Conservation (phyloP, 1,284 basidiomycete genomes). For the Peniophora sp. region DNA sequence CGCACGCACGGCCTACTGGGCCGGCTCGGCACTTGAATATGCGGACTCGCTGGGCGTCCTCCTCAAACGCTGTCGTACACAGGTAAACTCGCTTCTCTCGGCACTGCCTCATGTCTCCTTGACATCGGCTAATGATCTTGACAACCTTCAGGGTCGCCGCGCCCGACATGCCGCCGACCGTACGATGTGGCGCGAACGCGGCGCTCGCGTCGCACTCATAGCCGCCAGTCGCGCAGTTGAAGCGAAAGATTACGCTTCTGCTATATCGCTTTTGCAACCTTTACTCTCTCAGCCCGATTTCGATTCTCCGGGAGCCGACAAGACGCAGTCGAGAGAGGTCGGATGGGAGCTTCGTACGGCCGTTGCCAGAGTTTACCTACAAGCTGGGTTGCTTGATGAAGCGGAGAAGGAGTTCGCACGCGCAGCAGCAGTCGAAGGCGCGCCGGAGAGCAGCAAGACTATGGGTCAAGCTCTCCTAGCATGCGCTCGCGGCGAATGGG, state of each 20-base stretch:
- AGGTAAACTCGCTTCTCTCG: too few relatives aligned
- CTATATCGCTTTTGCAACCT: constrained; percentile 53
- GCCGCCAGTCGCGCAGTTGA: constrained; percentile 69
- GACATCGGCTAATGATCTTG: too few relatives aligned
- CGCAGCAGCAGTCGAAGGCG: constrained; percentile 38
- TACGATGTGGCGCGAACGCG: constrained; percentile 75
- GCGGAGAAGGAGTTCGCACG: constrained; percentile 47
- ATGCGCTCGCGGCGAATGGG: constrained; percentile 65
- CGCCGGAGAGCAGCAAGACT: constrained; percentile 32
- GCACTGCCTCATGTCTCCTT: too few relatives aligned
- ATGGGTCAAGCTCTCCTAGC: constrained; percentile 60
- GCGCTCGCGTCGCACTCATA: constrained; percentile 59
- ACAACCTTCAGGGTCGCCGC: background rate
- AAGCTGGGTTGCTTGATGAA: constrained; percentile 52
- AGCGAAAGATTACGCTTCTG: constrained; percentile 51
- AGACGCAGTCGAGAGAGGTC: too few relatives aligned
- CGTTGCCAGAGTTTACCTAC: constrained; percentile 65
- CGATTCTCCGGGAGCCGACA: constrained; percentile 32
- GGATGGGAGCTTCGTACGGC: constrained; percentile 41
- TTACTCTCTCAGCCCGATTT: constrained; percentile 37
- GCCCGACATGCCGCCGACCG: constrained; percentile 18
- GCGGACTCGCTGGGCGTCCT: constrained; percentile 72
- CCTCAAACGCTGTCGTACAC: constrained; percentile 61
- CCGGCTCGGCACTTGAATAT: constrained; percentile 67
- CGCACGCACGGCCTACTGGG: constrained; percentile 66